A percentile compares a stretch with the other conserved stretches of the same genome.
phyloP scores from a whole-genome alignment of 805 yeast genomes.

The Myxozyma monticola region DNA sequence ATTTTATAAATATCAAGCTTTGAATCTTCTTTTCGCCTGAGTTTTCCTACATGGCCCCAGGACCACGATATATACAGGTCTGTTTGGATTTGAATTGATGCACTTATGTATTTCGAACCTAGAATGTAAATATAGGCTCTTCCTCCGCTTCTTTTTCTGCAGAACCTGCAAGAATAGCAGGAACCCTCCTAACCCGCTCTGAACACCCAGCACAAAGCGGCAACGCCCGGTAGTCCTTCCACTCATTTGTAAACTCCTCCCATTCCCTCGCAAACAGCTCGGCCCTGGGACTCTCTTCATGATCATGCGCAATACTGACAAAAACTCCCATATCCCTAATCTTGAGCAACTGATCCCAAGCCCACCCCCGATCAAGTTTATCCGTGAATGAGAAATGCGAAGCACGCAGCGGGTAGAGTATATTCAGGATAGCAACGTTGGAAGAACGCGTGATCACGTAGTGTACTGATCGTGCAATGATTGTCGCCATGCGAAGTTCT shows the following conservation, averaged over 20 bases:
- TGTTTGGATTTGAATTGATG: too few species aligned
- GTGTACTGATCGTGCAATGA: not conserved
- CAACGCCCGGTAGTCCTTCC: conserved; percentile 1
- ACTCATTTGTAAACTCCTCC: conserved; percentile 1
- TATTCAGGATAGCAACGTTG: conserved; percentile 3
- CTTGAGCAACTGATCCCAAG: conserved; percentile 3
- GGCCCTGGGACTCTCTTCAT: not conserved
- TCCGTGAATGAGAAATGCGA: conserved; percentile 2
- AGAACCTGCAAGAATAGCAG: too few species aligned
- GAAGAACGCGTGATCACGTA: conserved; percentile 5
- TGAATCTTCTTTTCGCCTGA: too few species aligned
- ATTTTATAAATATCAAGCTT: too few species aligned
- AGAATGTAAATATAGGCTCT: too few species aligned
- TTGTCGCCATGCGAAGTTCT: too few species aligned
- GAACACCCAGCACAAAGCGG: conserved; percentile 12
- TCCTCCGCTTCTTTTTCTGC: too few species aligned
- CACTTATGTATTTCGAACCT: too few species aligned
- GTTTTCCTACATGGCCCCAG: too few species aligned
- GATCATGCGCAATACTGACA: not conserved
- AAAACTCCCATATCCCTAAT: conserved; percentile 5
- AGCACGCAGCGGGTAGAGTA: conserved; percentile 1
- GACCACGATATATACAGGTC: too few species aligned
- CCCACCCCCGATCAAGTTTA: conserved; percentile 12
- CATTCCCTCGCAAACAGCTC: too few species aligned
- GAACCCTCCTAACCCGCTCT: conserved; percentile 1